Percentiles rank a stretch among this genome's conserved stretches.
phyloP scores from a whole-genome alignment of 345 rosid species.

The Microthlaspi erraticum region DNA sequence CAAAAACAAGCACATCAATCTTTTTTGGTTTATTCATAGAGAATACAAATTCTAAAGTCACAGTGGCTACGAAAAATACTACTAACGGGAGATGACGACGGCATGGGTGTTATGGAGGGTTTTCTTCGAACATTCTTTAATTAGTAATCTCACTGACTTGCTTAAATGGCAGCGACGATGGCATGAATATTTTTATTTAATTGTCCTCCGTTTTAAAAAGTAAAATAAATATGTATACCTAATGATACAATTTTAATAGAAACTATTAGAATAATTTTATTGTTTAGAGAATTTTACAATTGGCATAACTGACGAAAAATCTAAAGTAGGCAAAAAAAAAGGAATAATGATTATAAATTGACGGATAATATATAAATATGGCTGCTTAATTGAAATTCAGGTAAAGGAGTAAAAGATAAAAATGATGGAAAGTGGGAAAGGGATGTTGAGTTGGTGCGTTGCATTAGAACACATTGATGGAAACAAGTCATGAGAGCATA shows the following conservation, averaged over 20 bases:
- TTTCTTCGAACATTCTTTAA: background rate
- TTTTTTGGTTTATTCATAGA: too few relatives aligned
- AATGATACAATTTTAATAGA: background rate
- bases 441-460: slow-evolving; percentile 65
- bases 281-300: background rate
- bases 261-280: background rate
- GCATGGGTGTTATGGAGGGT: background rate
- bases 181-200: too few relatives aligned
- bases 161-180: too few relatives aligned
- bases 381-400: slow-evolving; percentile 5
- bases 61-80: background rate
- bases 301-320: background rate
- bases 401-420: slow-evolving; percentile 44
- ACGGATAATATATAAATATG: slow-evolving; percentile 49
- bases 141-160: too few relatives aligned
- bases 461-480: slow-evolving; percentile 54
- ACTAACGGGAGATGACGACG: background rate
- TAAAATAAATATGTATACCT: too few relatives aligned
- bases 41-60: too few relatives aligned
- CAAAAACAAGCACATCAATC: too few relatives aligned
- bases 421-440: slow-evolving; percentile 63
- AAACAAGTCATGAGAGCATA: slow-evolving; percentile 56
- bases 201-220: too few relatives aligned
- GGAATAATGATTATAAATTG: slow-evolving; percentile 61
- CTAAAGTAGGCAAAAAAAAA: slow-evolving; percentile 2